Evolutionary conservation across 257 asterid species (phyloP), one percentile per base, ranked within the genome.

Genomic region (Oldenlandia corymbosa): DNA sequence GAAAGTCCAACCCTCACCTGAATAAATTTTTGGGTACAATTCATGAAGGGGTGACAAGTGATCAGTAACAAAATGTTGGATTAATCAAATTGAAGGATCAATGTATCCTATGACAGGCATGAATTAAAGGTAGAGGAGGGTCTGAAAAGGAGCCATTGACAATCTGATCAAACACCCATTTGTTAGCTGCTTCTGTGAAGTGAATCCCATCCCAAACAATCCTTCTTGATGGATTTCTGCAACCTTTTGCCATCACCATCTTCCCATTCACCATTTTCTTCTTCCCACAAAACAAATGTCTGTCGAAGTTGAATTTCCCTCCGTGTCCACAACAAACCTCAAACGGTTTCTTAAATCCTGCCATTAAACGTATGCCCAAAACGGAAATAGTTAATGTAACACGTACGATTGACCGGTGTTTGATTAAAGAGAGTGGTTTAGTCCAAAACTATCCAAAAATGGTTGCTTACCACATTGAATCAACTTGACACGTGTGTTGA

Each of bases 251-350:
- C 2, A 74, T 43, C 13, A 83, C 78, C 12, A 68, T 62, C 79
- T 82, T 75, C 46, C 96, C 95, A 6, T 79, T 84, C 43, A 85
- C 72, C 37, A 74, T n/a, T 50, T 55, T 82, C 70, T 74, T 80
- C 66, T 75, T 70, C 59, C 96, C 95, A 71, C 92, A 88, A 65
- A 70, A 73, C 14, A 34, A 46, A 21, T 72, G 70, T 65, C 86
- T 71, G 65, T 81, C 75, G 75, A 83, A 83, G 68, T 88, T 88
- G 56, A 83, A 88, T 52, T 80, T 82, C 53, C 96, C 94, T 45
- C 91, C 96, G 72, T 75, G 83, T 9, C 96, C 94, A 66, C 96
- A 88, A 58, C 96, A 88, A 71, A 65, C 91, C 23, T 77, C 66
- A 59, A 88, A 80, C 5, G 90, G 91, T 50, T 80, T 68, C 74